phyloP scores from a whole-genome alignment of 2,329 filamentous ascomycete species.

The Alternaria gaisen region DNA sequence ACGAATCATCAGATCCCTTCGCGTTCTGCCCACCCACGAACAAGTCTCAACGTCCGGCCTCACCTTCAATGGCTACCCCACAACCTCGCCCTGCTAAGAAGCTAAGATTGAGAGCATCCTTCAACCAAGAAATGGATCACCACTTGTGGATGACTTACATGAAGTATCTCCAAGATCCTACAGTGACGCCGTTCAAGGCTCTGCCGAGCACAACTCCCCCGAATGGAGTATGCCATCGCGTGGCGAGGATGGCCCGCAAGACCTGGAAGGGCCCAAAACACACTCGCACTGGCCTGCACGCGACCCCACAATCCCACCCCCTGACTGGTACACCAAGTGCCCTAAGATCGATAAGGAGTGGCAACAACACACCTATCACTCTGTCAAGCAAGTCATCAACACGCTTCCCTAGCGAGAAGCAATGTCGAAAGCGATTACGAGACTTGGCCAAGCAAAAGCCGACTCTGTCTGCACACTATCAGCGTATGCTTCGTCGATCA shows the following conservation, averaged over 20 bases:
- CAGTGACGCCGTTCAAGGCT: conserved; percentile 73
- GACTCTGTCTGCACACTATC: conserved; percentile 70
- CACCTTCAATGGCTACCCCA: conserved; percentile 43
- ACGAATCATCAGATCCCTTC: conserved; percentile 66
- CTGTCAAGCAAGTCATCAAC: conserved; percentile 49
- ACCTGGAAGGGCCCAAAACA: conserved; percentile 64
- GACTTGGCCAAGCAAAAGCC: conserved; percentile 69
- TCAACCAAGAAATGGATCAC: conserved; percentile 71
- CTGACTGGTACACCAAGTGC: conserved; percentile 56
- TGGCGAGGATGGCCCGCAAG: conserved; percentile 68
- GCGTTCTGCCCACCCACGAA: conserved; percentile 52
- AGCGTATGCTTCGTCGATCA: conserved; percentile 67
- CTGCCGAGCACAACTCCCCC: conserved; percentile 70
- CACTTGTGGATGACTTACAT: conserved; percentile 74
- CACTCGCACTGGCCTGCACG: conserved; percentile 35
- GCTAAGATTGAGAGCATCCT: conserved; percentile 57
- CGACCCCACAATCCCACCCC: conserved; percentile 25
- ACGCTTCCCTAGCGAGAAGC: conserved; percentile 66
- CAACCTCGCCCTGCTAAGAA: conserved; percentile 49
- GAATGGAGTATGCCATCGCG: conserved; percentile 70
- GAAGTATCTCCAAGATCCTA: conserved; percentile 71
- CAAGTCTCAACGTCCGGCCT: conserved; percentile 41
- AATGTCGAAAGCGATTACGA: conserved; percentile 66
- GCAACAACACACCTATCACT: conserved; percentile 59
- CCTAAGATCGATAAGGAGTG: conserved; percentile 54